Conservation (phyloP, 73 alveolate species). For the Tetrahymena elliotti region DNA sequence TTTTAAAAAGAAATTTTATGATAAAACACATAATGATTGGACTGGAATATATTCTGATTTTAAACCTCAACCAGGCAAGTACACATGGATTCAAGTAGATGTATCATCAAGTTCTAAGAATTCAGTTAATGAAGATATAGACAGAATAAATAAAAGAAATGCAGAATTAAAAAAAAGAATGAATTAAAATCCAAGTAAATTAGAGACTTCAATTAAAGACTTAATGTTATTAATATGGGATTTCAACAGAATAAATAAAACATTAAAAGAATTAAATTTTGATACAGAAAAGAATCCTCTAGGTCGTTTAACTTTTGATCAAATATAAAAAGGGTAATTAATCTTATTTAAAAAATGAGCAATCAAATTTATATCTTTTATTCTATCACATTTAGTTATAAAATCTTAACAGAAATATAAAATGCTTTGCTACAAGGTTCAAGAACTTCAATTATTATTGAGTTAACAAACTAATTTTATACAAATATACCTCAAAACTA, state of each 20-base stretch:
- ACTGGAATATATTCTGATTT: conserved; percentile 36
- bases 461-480: conserved; percentile 60
- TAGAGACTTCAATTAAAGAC: conserved; percentile 17
- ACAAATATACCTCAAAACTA: conserved; percentile 56
- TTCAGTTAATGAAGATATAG: conserved; percentile 34
- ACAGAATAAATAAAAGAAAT: conserved; percentile 25
- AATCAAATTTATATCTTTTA: too few relatives aligned
- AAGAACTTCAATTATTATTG: conserved; percentile 9
- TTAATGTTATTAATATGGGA: conserved; percentile 70
- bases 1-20: conserved; percentile 47
- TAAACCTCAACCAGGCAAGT: conserved; percentile 51
- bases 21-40: conserved; percentile 64
- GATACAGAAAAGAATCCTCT: conserved; percentile 83
- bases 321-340: conserved; percentile 56
- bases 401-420: conserved; percentile 51
- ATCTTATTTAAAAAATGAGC: too few relatives aligned
- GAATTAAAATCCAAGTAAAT: not conserved
- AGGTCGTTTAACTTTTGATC: conserved; percentile 68
- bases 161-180: conserved; percentile 14
- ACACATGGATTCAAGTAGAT: conserved; percentile 38
- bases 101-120: conserved; percentile 7
- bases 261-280: conserved; percentile 66
- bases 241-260: conserved; percentile 57
- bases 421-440: conserved; percentile 13
- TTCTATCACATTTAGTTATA: not conserved